Evolutionary conservation across 1,284 basidiomycete genomes (phyloP).

Genomic region (Apiotrichum mycotoxinovorans): DNA sequence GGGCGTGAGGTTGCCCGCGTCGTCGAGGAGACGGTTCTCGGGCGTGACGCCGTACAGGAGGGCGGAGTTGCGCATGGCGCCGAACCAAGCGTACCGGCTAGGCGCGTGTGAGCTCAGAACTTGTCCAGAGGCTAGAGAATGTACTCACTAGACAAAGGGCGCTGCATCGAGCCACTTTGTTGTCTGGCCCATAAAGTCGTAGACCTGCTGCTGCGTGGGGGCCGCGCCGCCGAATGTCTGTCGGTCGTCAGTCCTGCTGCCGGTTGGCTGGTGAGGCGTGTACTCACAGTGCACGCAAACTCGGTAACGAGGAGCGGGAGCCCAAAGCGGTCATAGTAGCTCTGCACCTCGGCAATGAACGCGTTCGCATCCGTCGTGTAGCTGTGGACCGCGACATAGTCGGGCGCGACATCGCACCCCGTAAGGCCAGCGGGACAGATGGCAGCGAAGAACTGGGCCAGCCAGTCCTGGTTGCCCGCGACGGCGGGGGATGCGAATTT

Average conservation of each 20-base stretch:
- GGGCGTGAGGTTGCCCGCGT: background rate
- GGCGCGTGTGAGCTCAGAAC: background rate
- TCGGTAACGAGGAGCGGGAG: constrained; percentile 39
- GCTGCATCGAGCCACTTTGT: constrained; percentile 1
- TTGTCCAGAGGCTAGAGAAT: background rate
- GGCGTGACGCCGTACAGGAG: constrained; percentile 1
- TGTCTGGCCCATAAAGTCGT: constrained; percentile 1
- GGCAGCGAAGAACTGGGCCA: constrained; percentile 14
- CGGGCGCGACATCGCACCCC: constrained; percentile 23
- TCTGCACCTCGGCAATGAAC: constrained; percentile 27
- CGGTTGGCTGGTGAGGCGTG: too few species aligned
- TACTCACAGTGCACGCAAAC: constrained; percentile 23
- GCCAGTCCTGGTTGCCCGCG: constrained; percentile 30
- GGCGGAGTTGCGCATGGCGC: background rate
- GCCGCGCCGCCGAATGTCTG: background rate
- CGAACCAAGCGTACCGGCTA: constrained; percentile 7
- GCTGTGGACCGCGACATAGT: constrained; percentile 37
- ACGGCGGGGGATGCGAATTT: constrained; percentile 31
- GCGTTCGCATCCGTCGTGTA: constrained; percentile 37
- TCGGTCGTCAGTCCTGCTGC: background rate
- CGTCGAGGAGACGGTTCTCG: constrained; percentile 3
- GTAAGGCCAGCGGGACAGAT: constrained; percentile 21
- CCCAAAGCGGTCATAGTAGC: constrained; percentile 11
- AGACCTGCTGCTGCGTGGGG: constrained; percentile 6
- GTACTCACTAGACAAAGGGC: constrained; percentile 1